Base-by-base conservation (phyloP, 2,329 filamentous ascomycete genomes). In the Amylocarpus encephaloides region DNA sequence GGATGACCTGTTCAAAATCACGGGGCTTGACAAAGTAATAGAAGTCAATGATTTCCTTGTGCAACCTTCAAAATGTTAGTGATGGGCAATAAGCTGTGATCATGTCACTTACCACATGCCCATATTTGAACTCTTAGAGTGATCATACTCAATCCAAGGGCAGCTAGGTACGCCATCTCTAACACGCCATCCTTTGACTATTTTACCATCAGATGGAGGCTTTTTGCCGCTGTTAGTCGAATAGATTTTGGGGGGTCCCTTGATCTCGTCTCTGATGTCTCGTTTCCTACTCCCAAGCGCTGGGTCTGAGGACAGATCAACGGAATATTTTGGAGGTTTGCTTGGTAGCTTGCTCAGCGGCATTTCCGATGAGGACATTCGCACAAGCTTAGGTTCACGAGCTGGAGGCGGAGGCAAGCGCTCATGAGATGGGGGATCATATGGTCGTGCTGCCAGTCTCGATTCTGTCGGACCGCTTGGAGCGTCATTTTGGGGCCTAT, bases 11-110 rank as follows among this genome's bases (percentile, higher is more conserved):
- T 68, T 98, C 93, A 60, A 86, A 93, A 2, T 78, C 68, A 41
- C 80, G 78, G 2, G 93, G 93, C 55, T 78, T 82, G 30, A 95
- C 85, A 66, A 85, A 94, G 33, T 91, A 75, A 66, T 91, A 94
- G 65, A 96, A 97, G 61, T 94, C 88, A 29, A 86, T 72, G 39
- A 97, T 83, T 68, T 98, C 93, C 62, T 90, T 88, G 67, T 97
- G 90, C 22, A 98, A 72, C 67, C 88, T 90, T 57, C n/a, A 22
- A 54, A 41, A 49, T 9, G 54, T 50, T 49, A 59, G 54, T 59
- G 50, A 34, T 58, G 42, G 10, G 29, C 13, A 48, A 33, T 56
- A 51, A 42, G 7, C 30, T 33, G 30, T 18, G 38, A 33, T 15
- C 30, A 10, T 15, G 3, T 45, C 19, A 65, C 75, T 69, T 69